A percentile compares a stretch with the other conserved stretches of the same genome.
These are phyloP conservation scores for Trichoderma lentiforme DNA, from an alignment of 2,329 filamentous ascomycete genomes.

Conservation along the genomic window DNA sequence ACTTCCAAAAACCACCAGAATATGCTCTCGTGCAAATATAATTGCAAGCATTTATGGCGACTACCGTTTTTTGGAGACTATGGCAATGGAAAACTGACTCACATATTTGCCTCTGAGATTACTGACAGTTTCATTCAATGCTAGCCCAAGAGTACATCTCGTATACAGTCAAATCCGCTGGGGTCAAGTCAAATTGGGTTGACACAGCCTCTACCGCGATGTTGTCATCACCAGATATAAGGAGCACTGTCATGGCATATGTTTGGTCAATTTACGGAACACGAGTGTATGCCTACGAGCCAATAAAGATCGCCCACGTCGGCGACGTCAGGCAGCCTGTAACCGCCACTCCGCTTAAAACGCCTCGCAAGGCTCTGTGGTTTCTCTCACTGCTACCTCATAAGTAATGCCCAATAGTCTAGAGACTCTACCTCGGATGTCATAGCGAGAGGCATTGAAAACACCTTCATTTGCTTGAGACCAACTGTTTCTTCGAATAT, in stretches of 20 bases:
- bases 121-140: not conserved
- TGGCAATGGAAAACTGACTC: accelerated
- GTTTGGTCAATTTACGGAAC: not conserved
- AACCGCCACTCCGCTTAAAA: accelerated
- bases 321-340: not conserved
- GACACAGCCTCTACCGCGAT: not conserved
- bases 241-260: not conserved
- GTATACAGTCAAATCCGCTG: not conserved
- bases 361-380: not conserved
- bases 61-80: not conserved
- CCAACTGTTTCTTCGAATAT: not conserved
- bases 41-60: not conserved
- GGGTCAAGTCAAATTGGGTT: not conserved
- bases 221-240: not conserved
- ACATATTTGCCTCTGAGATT: not conserved
- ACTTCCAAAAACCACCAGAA: not conserved
- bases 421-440: no score
- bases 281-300: not conserved
- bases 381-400: not conserved
- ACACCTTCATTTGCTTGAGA: not conserved
- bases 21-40: not conserved
- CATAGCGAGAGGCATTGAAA: not conserved
- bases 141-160: not conserved
- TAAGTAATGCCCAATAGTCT: not conserved
- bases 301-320: not conserved